Evolutionary conservation across 2,329 filamentous ascomycete species (phyloP), one percentile per base, ranked within the genome.

Genomic region (Ophiostoma montium): DNA sequence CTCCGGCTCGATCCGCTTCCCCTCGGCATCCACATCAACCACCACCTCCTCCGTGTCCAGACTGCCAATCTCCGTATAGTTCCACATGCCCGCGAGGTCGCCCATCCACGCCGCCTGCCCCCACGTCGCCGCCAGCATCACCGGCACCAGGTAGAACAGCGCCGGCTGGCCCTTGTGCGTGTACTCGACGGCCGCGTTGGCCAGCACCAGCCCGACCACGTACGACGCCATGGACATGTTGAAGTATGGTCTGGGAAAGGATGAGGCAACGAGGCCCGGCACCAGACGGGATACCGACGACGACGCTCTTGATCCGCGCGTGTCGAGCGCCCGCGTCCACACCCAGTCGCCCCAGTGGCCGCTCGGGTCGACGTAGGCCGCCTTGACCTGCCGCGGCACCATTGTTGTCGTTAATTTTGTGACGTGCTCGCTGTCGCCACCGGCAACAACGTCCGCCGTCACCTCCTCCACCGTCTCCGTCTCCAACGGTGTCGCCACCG

Each of bases 131-230:
- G 75, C 70, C 5, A 95, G 67, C 0, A 96, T 86, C 0, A 85
- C 82, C 0, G 90, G 90, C 0, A 96, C 92, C 7, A 98, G 77
- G 61, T 96, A 96, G 13, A 98, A 69, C 31, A 98, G 71, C 8
- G 92, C 90, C 0, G 90, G 90, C 61, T 98, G 90, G 3, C 86
- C 86, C 54, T 86, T 86, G 43, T 82, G 74, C 59, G 80, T 92
- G 10, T 86, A 67, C 46, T 88, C 71, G 66, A 96, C 83, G 58
- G 88, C 84, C 0, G 74, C 68, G 16, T 95, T 65, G 0, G 90
- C 95, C 2, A 72, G 69, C 2, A 87, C 53, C 79, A 96, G 85
- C 1, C 87, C 89, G 3, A 81, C 44, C 0, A 84, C 59, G 63
- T 96, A 98, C 0, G 89, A 90, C 2, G 74, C 58, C 53, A 95